Base-by-base conservation (phyloP, 2,329 filamentous ascomycete species). In the Falciphora oryzae region DNA sequence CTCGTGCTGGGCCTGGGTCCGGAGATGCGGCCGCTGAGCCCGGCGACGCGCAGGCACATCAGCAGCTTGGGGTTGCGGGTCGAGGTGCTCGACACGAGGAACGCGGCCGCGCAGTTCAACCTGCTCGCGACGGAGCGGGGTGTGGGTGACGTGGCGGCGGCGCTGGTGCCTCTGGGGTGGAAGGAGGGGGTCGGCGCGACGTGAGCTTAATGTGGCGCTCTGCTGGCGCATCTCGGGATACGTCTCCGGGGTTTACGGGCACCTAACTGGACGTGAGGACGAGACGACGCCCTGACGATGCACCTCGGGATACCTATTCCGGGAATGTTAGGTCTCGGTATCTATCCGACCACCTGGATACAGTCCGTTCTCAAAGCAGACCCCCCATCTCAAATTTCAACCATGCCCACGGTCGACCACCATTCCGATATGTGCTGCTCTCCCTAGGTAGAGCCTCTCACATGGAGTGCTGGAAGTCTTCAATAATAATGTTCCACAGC, bases 31-130 rank as follows among this genome's bases (percentile, higher is more conserved):
- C 93, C 93, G 0, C 77, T 98, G 10, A 91, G 90, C 65, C 90
- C 91, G 0, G 83, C 87, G 69, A 91, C 92, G 58, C 87, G 89
- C 70, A 82, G 82, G 65, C 82, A 87, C 70, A 86, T 99, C 65
- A 89, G 89, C 67, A 83, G 85, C 35, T 76, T 98, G 57, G 95
- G 95, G 0, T 90, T 98, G 70, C 83, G 92, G 65, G 82, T 98
- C 6, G 95, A 99, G 72, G 83, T 97, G 4, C 84, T 94, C 72
- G 95, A 98, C 77, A 98, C 95, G 38, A 83, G 92, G 68, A 98
- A 98, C 77, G 95, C 95, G 11, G 92, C 94, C 1, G 90, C 93
- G 44, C 93, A 97, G 75, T 99, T 95, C 76, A 99, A 99, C 74
- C 75, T 99, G 71, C 79, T 99, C 64, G 94, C 93, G n/a, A 98